phyloP scores from a whole-genome alignment of 78 protist genomes.

The Speleostelium caveatum region DNA sequence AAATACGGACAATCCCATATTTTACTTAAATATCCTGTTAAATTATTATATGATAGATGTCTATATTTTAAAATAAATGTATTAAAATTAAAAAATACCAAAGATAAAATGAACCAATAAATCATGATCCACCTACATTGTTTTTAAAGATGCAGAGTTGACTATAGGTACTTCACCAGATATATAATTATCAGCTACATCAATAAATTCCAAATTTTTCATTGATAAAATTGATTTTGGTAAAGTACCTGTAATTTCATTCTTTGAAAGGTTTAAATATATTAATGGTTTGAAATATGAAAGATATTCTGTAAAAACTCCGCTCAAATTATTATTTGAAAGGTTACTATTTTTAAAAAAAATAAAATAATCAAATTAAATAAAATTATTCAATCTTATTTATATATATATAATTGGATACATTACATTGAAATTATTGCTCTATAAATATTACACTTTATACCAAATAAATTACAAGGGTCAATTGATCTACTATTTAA shows the following conservation, averaged over 20 bases:
- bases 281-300: background rate
- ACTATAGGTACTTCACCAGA: background rate
- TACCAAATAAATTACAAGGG: slow-evolving; percentile 17
- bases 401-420: background rate
- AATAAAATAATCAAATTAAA: no score
- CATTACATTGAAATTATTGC: background rate
- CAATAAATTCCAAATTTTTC: background rate
- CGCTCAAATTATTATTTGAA: slow-evolving; percentile 32
- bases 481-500: background rate
- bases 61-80: background rate
- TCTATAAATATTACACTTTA: background rate
- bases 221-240: background rate
- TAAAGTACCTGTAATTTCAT: slow-evolving; percentile 6
- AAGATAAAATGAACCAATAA: background rate
- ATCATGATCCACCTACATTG: no score
- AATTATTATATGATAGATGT: slow-evolving; percentile 19
- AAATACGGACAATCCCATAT: slow-evolving; percentile 9
- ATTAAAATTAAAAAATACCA: background rate
- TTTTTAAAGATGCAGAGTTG: slow-evolving; percentile 2
- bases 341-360: background rate
- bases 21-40: slow-evolving; percentile 19
- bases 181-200: background rate
- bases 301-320: background rate
- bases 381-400: no score
- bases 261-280: slow-evolving; percentile 15